Base-by-base conservation (phyloP, 1,284 basidiomycete genomes). In the Trichosporon faecale region DNA sequence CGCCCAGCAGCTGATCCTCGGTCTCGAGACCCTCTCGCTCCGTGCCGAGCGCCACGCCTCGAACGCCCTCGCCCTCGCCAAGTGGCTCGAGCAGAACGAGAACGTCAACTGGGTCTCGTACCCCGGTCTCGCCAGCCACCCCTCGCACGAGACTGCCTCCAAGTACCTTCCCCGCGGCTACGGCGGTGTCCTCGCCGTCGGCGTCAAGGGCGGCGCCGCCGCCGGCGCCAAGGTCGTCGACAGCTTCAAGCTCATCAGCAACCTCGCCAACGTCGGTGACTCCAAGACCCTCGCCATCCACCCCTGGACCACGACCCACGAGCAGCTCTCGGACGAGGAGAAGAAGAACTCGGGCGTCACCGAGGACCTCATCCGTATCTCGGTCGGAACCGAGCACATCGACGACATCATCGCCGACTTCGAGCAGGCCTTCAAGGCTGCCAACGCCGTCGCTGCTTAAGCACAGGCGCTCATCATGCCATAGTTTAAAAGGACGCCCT, bases 331-430 rank as follows among this genome's bases (percentile, higher is more conserved):
- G 3, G 86, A 85, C 31, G 88, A 88, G 71, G 92, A 94, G 82
- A 90, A 91, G 80, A 66, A 86, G 33, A 80, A 85, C 1, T 86
- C 90, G 1, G 94, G 93, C 33, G 92, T 95, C 16, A 91, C 90
- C 11, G 89, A 89, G 31, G 92, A 94, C 81, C 83, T 93, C 66
- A 91, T 94, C 76, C 88, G 91, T 72, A 89, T 93, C 78, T 74
- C 88, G 3, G 89, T 90, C 60, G 93, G 93, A n/a, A 92, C 92
- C 73, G 94, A 95, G 83, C 89, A 89, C 75, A 93, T 94, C 77
- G 86, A 86, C 49, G 92, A 94, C 78, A 94, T 94, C 79, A 90
- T 93, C 75, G 91, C 91, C 12, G 93, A 95, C 82, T 93, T 95
- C 79, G 88, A 90, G 73, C 86, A 87, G 70, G 89, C 89, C 3